A percentile compares a stretch with the other conserved stretches of the same genome.
These are phyloP conservation scores for Oryza glumipatula DNA, from an alignment of 176 grass and related monocot species.

Conservation along the genomic window DNA sequence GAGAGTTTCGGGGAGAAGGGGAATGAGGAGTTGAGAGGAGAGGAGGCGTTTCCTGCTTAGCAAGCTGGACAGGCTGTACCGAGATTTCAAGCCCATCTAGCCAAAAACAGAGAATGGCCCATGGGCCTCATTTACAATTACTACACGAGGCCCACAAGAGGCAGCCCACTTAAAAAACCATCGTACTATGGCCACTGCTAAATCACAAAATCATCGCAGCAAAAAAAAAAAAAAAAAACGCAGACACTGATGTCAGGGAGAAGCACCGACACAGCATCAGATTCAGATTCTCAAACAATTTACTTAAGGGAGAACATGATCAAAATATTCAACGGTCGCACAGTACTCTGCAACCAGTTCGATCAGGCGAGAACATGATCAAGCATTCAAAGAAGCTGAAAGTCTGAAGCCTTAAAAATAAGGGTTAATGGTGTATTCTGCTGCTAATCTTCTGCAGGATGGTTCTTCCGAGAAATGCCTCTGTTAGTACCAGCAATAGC, in stretches of 20 bases:
- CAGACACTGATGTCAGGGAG: neutral
- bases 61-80: neutral
- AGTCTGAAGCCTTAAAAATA: neutral
- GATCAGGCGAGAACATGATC: neutral
- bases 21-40: neutral
- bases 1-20: neutral
- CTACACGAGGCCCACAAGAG: neutral
- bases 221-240: neutral
- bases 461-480: conserved; percentile 17
- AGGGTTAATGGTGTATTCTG: neutral
- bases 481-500: neutral
- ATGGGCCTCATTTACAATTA: neutral
- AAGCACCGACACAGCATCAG: neutral
- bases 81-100: neutral
- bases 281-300: neutral
- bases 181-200: neutral
- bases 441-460: neutral
- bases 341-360: neutral
- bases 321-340: neutral
- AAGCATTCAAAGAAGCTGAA: neutral
- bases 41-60: conserved; percentile 26
- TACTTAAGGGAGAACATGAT: no score
- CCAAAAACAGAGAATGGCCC: neutral
- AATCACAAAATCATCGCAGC: no score
- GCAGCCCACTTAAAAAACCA: neutral